These are phyloP conservation scores for Claviceps digitariae DNA, from an alignment of 2,329 filamentous ascomycete genomes.

Conservation along the genomic window DNA sequence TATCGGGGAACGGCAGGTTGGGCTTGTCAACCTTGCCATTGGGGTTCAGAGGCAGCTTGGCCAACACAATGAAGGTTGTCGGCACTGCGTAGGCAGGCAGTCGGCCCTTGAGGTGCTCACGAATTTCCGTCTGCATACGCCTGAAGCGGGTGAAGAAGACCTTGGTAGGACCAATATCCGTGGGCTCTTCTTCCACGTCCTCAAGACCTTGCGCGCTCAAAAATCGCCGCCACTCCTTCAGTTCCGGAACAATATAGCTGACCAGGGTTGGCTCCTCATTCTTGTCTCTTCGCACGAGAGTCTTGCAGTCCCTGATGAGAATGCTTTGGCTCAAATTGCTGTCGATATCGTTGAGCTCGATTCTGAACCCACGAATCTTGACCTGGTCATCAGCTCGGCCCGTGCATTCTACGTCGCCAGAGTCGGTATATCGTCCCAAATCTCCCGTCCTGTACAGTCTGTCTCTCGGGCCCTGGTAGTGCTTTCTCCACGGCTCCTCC, in stretches of 20 bases:
- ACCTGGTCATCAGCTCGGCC: slow-evolving; percentile 80
- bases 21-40: slow-evolving; percentile 74
- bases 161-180: slow-evolving; percentile 27
- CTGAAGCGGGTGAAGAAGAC: slow-evolving; percentile 33
- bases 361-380: slow-evolving; percentile 91
- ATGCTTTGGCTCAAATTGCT: slow-evolving; percentile 62
- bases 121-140: slow-evolving; percentile 33
- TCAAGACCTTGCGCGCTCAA: slow-evolving; percentile 40
- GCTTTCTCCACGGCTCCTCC: slow-evolving; percentile 61
- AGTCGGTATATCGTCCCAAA: slow-evolving; percentile 58
- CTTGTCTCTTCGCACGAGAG: slow-evolving; percentile 45
- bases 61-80: slow-evolving; percentile 19
- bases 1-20: slow-evolving; percentile 67
- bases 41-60: slow-evolving; percentile 53
- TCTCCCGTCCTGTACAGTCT: slow-evolving; percentile 81
- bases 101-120: slow-evolving; percentile 57
- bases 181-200: slow-evolving; percentile 40
- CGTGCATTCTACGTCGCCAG: slow-evolving; percentile 61
- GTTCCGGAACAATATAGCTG: slow-evolving; percentile 79
- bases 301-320: slow-evolving; percentile 72
- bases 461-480: slow-evolving; percentile 72
- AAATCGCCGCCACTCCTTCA: slow-evolving; percentile 56
- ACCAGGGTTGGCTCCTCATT: slow-evolving; percentile 65
- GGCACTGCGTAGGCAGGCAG: slow-evolving; percentile 22
- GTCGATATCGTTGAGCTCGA: slow-evolving; percentile 91